Base-by-base conservation (phyloP, 768 basidiomycete species). In the Lactarius akahatsu region DNA sequence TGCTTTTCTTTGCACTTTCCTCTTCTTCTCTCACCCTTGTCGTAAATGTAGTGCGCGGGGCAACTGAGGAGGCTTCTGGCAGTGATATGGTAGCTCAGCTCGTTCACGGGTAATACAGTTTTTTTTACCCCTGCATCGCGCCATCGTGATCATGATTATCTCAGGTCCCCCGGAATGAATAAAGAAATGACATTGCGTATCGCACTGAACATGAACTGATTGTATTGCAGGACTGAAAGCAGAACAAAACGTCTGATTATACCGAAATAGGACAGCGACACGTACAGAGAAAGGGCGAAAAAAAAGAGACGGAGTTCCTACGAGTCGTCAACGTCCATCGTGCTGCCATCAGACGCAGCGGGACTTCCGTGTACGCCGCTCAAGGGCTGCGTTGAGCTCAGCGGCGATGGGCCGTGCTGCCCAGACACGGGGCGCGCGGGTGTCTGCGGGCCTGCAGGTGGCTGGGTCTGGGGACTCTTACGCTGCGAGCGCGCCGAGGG, bases 401-500 rank as follows among this genome's bases (percentile, higher is more conserved):
- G 57, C 15, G 41, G 66, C 20, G 62, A 63, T 45, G 66, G 15
- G 43, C 26, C 26, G 1, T 32, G 61, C 3, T 26, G 38, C 9
- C 23, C 41, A 56, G 66, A 34, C n/a, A 10, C 34, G 38, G 66
- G 41, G 10, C 34, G 38, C 23, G 43, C 41, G 1, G 58, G 66
- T 16, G 66, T 63, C 43, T 63, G 66, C 26, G 59, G 61, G 8
- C 52, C 13, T 34, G 41, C 32, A 32, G 52, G 54, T 6, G 58
- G 23, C n/a, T 56, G 55, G 30, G 55, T 8, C 13, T 57, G 34
- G 30, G 34, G 4, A 28, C 58, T 36, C 34, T 59, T 59, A 26
- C 62, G 62, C 20, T 56, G 64, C 5, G 75, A 63, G n/a, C 75
- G 75, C 7, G 70, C 69, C 18, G 82, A 80, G 6, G 81, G 77